A percentile compares a stretch with the other conserved stretches of the same genome.
Conservation (phyloP, 305 asterid genomes). For the Euphrasia arctica region DNA sequence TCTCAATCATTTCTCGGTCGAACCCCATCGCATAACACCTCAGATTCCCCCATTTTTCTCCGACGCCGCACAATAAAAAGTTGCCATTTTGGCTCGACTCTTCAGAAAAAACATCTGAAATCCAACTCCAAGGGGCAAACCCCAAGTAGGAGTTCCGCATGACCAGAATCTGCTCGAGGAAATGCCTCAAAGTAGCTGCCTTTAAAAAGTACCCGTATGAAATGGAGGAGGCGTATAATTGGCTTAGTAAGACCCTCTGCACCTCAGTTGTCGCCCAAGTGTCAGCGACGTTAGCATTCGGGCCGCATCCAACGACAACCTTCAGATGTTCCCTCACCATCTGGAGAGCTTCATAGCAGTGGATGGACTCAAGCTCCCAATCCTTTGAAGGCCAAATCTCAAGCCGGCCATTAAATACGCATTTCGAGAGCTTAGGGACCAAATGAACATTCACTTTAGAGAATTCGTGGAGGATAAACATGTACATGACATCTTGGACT, state of each 20-base stretch:
- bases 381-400: slow-evolving; percentile 80
- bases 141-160: slow-evolving; percentile 26
- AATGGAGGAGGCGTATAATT: slow-evolving; percentile 59
- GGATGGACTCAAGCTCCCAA: slow-evolving; percentile 86
- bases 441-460: slow-evolving; percentile 58
- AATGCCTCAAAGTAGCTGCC: slow-evolving; percentile 66
- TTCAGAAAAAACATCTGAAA: slow-evolving; percentile 29
- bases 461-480: slow-evolving; percentile 49
- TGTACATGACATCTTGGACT: slow-evolving; percentile 75
- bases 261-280: slow-evolving; percentile 56
- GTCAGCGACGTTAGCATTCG: slow-evolving; percentile 46
- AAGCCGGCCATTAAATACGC: slow-evolving; percentile 60
- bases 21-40: slow-evolving; percentile 55
- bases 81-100: slow-evolving; percentile 39
- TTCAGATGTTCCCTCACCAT: slow-evolving; percentile 72
- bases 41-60: slow-evolving; percentile 34
- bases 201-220: slow-evolving; percentile 77
- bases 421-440: slow-evolving; percentile 70
- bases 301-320: slow-evolving; percentile 45
- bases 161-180: slow-evolving; percentile 49
- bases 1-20: slow-evolving; percentile 46
- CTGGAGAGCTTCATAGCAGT: slow-evolving; percentile 57
- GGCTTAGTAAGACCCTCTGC: slow-evolving; percentile 46
- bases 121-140: slow-evolving; percentile 19
- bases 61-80: slow-evolving; percentile 23